Percentiles rank a stretch among this genome's conserved stretches.
phyloP scores from a whole-genome alignment of 2,329 filamentous ascomycete genomes.

The Chrysosphaeria jannelii region DNA sequence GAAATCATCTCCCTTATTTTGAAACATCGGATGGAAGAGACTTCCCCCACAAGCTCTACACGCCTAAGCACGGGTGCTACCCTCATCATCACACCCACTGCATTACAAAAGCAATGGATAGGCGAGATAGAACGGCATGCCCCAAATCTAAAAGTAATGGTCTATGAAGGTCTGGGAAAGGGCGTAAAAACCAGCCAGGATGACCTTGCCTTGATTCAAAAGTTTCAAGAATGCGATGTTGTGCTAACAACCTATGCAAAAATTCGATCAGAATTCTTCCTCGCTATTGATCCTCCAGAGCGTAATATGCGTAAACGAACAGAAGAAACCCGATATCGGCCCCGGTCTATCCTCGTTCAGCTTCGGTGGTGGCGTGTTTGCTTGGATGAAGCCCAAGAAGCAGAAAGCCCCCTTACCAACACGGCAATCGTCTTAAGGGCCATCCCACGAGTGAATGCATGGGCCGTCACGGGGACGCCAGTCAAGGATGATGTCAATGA shows the following conservation, averaged over 20 bases:
- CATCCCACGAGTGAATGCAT: conserved; percentile 62
- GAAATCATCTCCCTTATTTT: conserved; percentile 44
- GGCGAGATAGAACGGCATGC: conserved; percentile 27
- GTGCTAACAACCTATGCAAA: conserved; percentile 37
- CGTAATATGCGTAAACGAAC: conserved; percentile 29
- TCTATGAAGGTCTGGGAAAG: conserved; percentile 19
- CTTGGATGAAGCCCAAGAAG: conserved; percentile 64
- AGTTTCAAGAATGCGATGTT: conserved; percentile 22
- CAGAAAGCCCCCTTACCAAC: conserved; percentile 64
- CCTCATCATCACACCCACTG: conserved; percentile 27
- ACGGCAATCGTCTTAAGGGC: conserved; percentile 52
- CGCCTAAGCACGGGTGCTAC: conserved; percentile 25
- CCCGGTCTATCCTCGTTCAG: conserved; percentile 46
- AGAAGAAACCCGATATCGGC: conserved; percentile 20
- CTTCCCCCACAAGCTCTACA: conserved; percentile 9
- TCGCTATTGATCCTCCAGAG: conserved; percentile 36
- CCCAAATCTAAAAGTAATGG: conserved; percentile 21
- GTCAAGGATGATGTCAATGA: conserved; percentile 38
- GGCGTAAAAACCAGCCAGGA: conserved; percentile 10
- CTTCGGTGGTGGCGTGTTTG: conserved; percentile 72
- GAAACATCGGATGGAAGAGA: conserved; percentile 27
- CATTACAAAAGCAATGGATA: conserved; percentile 29
- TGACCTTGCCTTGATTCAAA: conserved; percentile 12
- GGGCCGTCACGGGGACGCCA: conserved; percentile 80
- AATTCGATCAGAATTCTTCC: conserved; percentile 56